Conservation (phyloP, 306 rosid species). For the Crataegus laevigata region DNA sequence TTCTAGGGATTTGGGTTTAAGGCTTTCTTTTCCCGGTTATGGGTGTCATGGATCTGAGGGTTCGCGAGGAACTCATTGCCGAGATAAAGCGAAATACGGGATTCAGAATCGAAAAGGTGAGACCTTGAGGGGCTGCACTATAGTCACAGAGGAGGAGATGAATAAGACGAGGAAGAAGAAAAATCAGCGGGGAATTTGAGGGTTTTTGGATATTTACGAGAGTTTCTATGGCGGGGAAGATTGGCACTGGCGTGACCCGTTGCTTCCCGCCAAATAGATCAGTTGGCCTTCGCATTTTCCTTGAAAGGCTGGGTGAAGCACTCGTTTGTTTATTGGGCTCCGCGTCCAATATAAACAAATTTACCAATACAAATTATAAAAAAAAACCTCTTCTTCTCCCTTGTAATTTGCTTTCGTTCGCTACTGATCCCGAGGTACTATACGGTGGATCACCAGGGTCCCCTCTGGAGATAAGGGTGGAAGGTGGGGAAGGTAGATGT, state of each 20-base stretch:
- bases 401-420: too few relatives aligned
- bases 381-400: too few relatives aligned
- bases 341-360: too few relatives aligned
- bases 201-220: not conserved
- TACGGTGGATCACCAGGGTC: too few relatives aligned
- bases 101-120: not conserved
- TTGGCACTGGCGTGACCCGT: too few relatives aligned
- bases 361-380: too few relatives aligned
- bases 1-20: conserved; percentile 6
- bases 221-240: conserved; percentile 34
- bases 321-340: too few relatives aligned
- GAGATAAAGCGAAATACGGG: not conserved
- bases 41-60: not conserved
- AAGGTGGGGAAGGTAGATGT: too few relatives aligned
- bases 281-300: conserved; percentile 27
- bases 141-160: not conserved
- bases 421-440: too few relatives aligned
- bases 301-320: too few relatives aligned
- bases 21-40: conserved; percentile 26
- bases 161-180: not conserved
- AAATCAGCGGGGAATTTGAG: not conserved
- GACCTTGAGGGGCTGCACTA: not conserved
- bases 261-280: conserved; percentile 56
- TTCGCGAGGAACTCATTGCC: conserved; percentile 37
- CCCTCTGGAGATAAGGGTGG: too few relatives aligned